These are phyloP conservation scores for Auricularia auricula-judae DNA, from an alignment of 768 basidiomycete species.

Conservation along the genomic window DNA sequence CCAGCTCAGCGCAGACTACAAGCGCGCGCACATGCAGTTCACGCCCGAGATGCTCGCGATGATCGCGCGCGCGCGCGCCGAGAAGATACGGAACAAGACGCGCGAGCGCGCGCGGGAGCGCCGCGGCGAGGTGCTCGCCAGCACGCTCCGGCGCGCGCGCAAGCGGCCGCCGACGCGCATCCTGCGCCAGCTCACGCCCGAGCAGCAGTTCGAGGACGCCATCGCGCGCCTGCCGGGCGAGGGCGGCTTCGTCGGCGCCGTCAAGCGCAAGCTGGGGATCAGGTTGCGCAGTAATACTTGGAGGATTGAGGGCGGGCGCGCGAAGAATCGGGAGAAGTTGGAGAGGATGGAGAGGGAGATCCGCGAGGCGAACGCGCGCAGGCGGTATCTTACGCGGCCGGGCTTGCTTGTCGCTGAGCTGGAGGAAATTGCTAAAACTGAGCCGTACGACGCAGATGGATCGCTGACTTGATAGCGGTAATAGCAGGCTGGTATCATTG, in stretches of 20 bases:
- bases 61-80: conserved; percentile 45
- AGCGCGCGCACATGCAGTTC: conserved; percentile 32
- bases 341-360: conserved; percentile 4
- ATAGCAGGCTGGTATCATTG: too few species aligned
- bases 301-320: conserved; percentile 23
- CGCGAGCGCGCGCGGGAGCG: conserved; percentile 48
- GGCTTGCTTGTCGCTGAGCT: neutral
- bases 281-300: conserved; percentile 29
- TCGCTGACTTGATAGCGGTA: too few species aligned
- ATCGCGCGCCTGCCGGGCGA: conserved; percentile 43
- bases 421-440: neutral
- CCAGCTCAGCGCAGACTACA: conserved; percentile 28
- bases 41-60: conserved; percentile 36
- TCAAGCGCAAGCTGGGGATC: conserved; percentile 47
- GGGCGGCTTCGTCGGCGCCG: conserved; percentile 59
- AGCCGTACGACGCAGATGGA: neutral
- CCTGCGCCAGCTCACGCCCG: conserved; percentile 37
- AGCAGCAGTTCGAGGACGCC: conserved; percentile 36
- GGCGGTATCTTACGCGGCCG: neutral
- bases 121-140: conserved; percentile 45
- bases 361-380: conserved; percentile 1
- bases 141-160: conserved; percentile 35
- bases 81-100: conserved; percentile 56
- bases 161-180: conserved; percentile 57
- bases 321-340: conserved; percentile 17